Evolutionary conservation across 1,139 yeast genomes (phyloP), one percentile per base, ranked within the genome.

Genomic region (Candida tetrigidarum): DNA sequence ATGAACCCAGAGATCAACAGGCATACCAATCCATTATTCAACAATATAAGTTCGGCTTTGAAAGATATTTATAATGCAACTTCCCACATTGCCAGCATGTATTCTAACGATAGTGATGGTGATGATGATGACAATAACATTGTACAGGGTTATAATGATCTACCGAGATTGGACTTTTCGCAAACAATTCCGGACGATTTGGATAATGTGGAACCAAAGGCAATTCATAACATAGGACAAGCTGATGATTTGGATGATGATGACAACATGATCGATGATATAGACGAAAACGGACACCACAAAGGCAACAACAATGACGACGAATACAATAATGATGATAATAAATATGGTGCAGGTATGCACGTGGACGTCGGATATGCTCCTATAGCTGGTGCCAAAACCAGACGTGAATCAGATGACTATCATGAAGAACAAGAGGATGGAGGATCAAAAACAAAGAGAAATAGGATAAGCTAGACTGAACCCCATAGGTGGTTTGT

Each of bases 241-340:
- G 78, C 75, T 5, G 78, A 72, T 51, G 78, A 69, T 50, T 56
- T 68, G 32, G 78, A 71, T 50, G 77, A 67, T 49, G 18, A 37
- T 32, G 22, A 19, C n/a, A n/a, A n/a, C 10, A 37, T 37, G 27
- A 15, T 10, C n/a, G 19, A 37, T 37, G 27, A 28, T 29, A 53
- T 66, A 27, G 69, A 54, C 4, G 54, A 52, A 5, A 61, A 52
- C 10, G 50, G 49, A 4, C 51, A 51, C 4, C 50, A 42, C 2
- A 51, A 48, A 1, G 56, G 50, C 2, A 59, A 53, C 53, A 25
- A 19, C 11, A 14, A 10, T 19, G 62, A 52, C 10, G 50, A 50
- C 5, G 51, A 51, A 5, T 50, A 42, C 2, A 51, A 48, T 1
- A 56, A 50, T 3, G 59, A 53, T 53, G 36, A 19, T 19, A 14